A percentile compares a stretch with the other conserved stretches of the same genome.
Conservation (phyloP, 2,329 filamentous ascomycete genomes). For the Fusarium camptoceras region DNA sequence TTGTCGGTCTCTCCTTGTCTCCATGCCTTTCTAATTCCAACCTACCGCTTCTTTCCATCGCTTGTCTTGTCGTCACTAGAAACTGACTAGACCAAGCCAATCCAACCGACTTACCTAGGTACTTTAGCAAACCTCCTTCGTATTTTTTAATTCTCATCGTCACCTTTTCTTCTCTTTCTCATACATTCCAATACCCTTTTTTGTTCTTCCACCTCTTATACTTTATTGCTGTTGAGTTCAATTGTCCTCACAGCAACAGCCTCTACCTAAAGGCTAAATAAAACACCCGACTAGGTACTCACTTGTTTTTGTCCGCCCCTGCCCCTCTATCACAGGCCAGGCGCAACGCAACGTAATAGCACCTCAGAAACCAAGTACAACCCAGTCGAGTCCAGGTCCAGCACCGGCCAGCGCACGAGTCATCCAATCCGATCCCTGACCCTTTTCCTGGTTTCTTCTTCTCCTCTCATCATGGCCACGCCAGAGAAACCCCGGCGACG, state of each 20-base stretch:
- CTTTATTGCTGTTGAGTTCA: background rate
- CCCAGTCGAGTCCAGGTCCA: conserved; percentile 24
- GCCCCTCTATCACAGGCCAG: conserved; percentile 40
- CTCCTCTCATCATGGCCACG: conserved; percentile 56
- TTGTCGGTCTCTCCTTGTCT: conserved; percentile 7
- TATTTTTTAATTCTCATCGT: conserved; percentile 22
- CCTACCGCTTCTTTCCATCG: conserved; percentile 9
- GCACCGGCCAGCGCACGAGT: conserved; percentile 30
- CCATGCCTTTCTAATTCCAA: conserved; percentile 17
- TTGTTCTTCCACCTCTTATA: background rate
- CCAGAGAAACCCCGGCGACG: conserved; percentile 63
- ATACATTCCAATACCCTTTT: background rate
- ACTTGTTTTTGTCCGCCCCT: conserved; percentile 42
- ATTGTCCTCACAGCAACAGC: background rate
- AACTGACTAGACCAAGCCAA: conserved; percentile 2
- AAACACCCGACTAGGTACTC: conserved; percentile 12
- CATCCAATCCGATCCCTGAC: conserved; percentile 22
- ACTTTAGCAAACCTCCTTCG: conserved; percentile 17
- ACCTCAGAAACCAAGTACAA: conserved; percentile 26
- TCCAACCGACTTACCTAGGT: conserved; percentile 13
- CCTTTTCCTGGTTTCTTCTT: conserved; percentile 46
- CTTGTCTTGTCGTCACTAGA: conserved; percentile 29
- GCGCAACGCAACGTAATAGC: conserved; percentile 26
- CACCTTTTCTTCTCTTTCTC: background rate
- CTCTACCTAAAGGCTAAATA: background rate